Percentiles rank a stretch among this genome's conserved stretches.
Conservation (phyloP, 495 filamentous ascomycete species). For the Immersiella caudata region DNA sequence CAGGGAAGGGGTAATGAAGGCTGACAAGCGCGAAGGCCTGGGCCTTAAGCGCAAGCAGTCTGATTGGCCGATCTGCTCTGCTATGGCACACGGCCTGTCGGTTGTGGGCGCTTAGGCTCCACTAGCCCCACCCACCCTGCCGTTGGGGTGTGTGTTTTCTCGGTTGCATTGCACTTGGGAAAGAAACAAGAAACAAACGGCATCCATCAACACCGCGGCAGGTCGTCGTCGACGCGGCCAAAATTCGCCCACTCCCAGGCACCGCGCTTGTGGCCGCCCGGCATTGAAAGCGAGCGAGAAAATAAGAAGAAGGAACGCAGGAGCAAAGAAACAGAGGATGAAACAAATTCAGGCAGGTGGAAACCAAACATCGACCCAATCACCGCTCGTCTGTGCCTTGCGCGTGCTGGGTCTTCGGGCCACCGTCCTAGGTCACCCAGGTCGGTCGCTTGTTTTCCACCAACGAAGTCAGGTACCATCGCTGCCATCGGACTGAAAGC, state of each 20-base stretch:
- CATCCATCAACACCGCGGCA: neutral
- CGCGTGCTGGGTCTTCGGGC: neutral
- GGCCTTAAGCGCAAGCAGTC: conserved; percentile 3
- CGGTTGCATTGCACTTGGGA: neutral
- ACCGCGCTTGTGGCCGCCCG: conserved; percentile 1
- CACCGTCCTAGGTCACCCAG: neutral
- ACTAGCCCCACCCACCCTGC: neutral
- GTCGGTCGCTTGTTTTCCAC: neutral
- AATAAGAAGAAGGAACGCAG: neutral
- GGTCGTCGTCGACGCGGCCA: conserved; percentile 12
- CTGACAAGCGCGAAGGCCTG: conserved; percentile 15
- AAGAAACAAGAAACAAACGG: neutral
- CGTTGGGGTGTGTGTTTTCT: neutral
- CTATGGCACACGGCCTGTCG: neutral
- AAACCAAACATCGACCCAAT: conserved; percentile 9
- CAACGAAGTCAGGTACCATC: neutral
- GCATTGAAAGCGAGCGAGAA: neutral
- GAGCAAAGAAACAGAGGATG: neutral
- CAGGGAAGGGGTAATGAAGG: neutral
- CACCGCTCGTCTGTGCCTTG: neutral
- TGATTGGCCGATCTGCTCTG: conserved; percentile 11
- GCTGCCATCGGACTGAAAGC: neutral
- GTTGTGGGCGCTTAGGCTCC: conserved; percentile 2
- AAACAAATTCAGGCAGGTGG: conserved; percentile 1
- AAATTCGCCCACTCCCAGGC: neutral